phyloP scores from a whole-genome alignment of 805 yeast genomes.

The Candida coleopterorum region DNA sequence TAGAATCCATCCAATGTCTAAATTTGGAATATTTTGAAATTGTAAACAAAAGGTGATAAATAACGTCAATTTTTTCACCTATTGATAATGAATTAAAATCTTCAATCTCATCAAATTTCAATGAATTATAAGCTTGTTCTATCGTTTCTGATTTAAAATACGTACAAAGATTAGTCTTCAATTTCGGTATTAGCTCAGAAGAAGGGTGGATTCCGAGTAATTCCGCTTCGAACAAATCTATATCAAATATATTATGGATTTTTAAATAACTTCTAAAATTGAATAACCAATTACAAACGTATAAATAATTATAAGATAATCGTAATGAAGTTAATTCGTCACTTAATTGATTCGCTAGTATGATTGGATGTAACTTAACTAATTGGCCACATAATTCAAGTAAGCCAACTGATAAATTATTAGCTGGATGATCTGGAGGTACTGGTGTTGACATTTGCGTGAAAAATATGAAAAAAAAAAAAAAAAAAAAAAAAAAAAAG shows the following conservation, averaged over 20 bases:
- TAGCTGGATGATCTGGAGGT: conserved; percentile 6
- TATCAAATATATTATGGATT: conserved; percentile 51
- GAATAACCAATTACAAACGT: conserved; percentile 51
- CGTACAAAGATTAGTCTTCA: conserved; percentile 40
- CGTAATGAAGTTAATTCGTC: conserved; percentile 13
- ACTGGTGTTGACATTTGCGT: conserved; percentile 2
- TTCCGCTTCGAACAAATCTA: conserved; percentile 60
- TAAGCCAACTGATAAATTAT: conserved; percentile 10
- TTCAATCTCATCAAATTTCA: conserved; percentile 22
- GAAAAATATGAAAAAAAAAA: not conserved
- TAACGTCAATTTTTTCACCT: conserved; percentile 45
- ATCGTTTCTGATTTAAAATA: conserved; percentile 33
- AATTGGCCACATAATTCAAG: conserved; percentile 16
- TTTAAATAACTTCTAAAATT: conserved; percentile 48
- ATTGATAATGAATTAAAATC: conserved; percentile 38
- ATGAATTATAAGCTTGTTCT: conserved; percentile 25
- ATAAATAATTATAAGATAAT: conserved; percentile 19
- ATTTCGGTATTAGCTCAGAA: conserved; percentile 29
- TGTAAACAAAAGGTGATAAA: conserved; percentile 41
- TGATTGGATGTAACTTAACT: conserved; percentile 16
- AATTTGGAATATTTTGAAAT: conserved; percentile 42
- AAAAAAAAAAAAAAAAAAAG: too few relatives aligned
- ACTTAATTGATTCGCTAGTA: conserved; percentile 15
- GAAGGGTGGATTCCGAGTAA: conserved; percentile 23
- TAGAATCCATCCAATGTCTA: conserved; percentile 44